phyloP scores from a whole-genome alignment of 225 moss, liverwort and hornwort genomes.

The Physcomitrium patens region DNA sequence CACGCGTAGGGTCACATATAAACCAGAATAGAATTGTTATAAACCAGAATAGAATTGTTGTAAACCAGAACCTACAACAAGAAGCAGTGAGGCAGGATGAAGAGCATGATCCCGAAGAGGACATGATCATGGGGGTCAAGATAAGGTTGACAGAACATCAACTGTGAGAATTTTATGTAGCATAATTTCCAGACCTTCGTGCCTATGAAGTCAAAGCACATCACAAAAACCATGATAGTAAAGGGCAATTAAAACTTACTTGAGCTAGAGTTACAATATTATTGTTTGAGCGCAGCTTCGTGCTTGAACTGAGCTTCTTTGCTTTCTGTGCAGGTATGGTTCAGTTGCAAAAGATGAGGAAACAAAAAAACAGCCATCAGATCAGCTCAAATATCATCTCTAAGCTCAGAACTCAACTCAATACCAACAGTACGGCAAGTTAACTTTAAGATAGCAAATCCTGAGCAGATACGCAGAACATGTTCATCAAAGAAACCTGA shows the following conservation, averaged over 20 bases:
- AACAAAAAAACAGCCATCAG: conserved; percentile 9
- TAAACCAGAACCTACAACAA: neutral
- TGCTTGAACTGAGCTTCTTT: conserved; percentile 85
- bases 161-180: too few species aligned
- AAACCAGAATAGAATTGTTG: neutral
- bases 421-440: neutral
- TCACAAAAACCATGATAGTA: conserved; percentile 13
- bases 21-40: neutral
- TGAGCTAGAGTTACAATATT: conserved; percentile 84
- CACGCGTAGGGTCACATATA: neutral
- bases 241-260: conserved; percentile 39
- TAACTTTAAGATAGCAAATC: conserved; percentile 15
- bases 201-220: neutral
- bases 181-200: too few species aligned
- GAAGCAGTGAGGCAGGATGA: conserved; percentile 12
- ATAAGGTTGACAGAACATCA: too few species aligned
- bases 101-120: conserved; percentile 19
- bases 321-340: conserved; percentile 66
- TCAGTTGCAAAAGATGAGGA: conserved; percentile 27
- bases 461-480: neutral
- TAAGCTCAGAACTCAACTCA: conserved; percentile 4
- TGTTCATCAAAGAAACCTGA: conserved; percentile 14
- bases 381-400: conserved; percentile 9
- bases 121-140: neutral
- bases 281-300: conserved; percentile 86